Conservation (phyloP, 2,329 filamentous ascomycete species). For the Penicillium sp. region DNA sequence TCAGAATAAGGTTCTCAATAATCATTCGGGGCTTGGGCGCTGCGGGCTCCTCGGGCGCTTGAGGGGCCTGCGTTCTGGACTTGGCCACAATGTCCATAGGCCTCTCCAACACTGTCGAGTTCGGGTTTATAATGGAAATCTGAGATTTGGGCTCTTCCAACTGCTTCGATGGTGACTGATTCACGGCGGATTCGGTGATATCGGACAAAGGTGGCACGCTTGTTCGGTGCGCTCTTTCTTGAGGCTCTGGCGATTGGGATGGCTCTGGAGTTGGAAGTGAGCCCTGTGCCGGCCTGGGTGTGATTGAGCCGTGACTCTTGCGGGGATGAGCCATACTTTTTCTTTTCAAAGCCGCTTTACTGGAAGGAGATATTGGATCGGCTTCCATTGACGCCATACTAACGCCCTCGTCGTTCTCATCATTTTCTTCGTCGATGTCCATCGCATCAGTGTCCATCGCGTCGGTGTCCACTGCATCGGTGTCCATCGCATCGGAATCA, state of each 20-base stretch:
- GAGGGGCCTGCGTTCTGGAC: constrained; percentile 61
- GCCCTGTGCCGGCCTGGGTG: constrained; percentile 33
- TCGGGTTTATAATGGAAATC: constrained; percentile 59
- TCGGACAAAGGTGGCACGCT: constrained; percentile 58
- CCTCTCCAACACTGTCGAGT: constrained; percentile 70
- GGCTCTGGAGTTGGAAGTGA: constrained; percentile 43
- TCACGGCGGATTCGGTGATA: constrained; percentile 60
- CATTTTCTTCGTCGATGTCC: constrained; percentile 23
- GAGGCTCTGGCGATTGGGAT: constrained; percentile 47
- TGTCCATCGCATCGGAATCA: constrained; percentile 52
- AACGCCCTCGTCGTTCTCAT: constrained; percentile 22
- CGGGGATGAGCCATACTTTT: constrained; percentile 48
- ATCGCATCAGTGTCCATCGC: constrained; percentile 47
- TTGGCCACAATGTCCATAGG: constrained; percentile 92
- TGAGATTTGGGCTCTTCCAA: constrained; percentile 40
- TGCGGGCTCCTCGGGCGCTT: constrained; percentile 61
- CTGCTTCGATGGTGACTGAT: constrained; percentile 47
- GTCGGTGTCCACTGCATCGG: constrained; percentile 46
- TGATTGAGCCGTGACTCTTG: constrained; percentile 37
- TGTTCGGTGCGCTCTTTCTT: constrained; percentile 32
- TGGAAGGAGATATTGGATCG: constrained; percentile 48
- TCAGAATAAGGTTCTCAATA: constrained; percentile 82
- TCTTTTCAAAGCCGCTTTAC: constrained; percentile 58
- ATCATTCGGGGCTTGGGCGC: constrained; percentile 79
- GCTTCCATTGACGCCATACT: constrained; percentile 33